Evolutionary conservation across 2,329 filamentous ascomycete species (phyloP).

Genomic region (Botrytis tulipae): DNA sequence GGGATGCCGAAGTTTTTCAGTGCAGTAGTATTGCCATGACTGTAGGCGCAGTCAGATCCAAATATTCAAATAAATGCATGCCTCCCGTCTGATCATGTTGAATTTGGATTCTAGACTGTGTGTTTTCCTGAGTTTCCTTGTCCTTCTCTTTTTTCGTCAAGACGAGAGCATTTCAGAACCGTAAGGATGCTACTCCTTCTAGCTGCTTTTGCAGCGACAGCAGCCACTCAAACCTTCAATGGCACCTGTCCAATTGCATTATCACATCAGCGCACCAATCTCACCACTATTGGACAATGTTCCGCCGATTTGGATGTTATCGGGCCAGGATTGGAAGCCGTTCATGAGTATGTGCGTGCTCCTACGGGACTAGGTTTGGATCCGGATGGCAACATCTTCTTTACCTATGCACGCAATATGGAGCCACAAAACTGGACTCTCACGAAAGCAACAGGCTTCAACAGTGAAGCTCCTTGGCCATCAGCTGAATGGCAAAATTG

Average conservation of each 20-base stretch:
- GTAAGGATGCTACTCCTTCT: neutral
- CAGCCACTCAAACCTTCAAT: neutral
- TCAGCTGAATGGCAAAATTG: conserved; percentile 9
- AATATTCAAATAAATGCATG: neutral
- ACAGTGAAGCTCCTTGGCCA: conserved; percentile 4
- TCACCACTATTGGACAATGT: neutral
- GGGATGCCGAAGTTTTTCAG: neutral
- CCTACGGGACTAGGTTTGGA: neutral
- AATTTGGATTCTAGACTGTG: neutral
- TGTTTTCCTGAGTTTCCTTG: neutral
- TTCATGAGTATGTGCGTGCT: neutral
- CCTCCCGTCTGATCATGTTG: neutral
- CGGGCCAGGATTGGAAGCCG: neutral
- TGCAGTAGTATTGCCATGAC: neutral
- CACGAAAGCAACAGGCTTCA: neutral
- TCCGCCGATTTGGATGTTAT: conserved; percentile 7
- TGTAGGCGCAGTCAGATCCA: too few relatives aligned
- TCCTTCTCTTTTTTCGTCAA: neutral
- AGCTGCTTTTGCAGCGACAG: neutral
- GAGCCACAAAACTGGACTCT: conserved; percentile 7
- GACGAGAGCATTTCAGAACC: neutral
- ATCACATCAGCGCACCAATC: neutral
- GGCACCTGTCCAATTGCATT: neutral
- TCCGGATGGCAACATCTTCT: neutral
- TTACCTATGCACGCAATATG: conserved; percentile 7